phyloP scores from a whole-genome alignment of 768 basidiomycete genomes.

The Cystofilobasidium bisporidii region DNA sequence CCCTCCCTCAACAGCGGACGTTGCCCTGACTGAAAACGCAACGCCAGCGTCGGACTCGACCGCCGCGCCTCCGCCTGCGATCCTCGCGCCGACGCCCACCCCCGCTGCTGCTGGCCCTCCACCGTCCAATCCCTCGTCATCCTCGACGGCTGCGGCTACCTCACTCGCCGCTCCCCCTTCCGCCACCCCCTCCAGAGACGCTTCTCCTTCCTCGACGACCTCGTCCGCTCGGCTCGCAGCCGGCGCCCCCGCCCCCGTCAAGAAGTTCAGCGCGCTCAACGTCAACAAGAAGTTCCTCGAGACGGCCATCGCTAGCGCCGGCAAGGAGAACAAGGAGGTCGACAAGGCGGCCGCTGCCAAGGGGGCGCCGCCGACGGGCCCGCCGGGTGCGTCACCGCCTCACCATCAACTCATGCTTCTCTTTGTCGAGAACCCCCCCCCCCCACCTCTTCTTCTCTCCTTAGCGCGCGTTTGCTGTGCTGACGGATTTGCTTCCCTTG shows the following conservation, averaged over 20 bases:
- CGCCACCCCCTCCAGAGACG: not conserved
- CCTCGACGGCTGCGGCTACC: not conserved
- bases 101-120: too few species aligned
- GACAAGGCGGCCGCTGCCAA: not conserved
- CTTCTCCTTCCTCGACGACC: not conserved
- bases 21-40: too few species aligned
- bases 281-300: constrained; percentile 96
- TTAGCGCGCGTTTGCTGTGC: too few species aligned
- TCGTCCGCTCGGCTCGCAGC: not conserved
- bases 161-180: not conserved
- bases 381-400: not conserved
- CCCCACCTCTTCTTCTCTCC: too few species aligned
- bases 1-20: too few species aligned
- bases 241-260: constrained; percentile 41
- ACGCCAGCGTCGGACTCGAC: not conserved
- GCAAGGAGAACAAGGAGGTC: not conserved
- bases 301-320: constrained; percentile 48
- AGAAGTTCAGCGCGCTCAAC: constrained; percentile 80
- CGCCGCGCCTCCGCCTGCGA: not conserved
- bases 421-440: too few species aligned
- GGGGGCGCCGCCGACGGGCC: not conserved
- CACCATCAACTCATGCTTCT: too few species aligned
- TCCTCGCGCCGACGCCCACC: not conserved
- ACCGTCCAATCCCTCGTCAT: too few species aligned
- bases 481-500: too few species aligned